Evolutionary conservation across 192 early-diverging fungal species (phyloP).

Genomic region (Coemansia sp.): DNA sequence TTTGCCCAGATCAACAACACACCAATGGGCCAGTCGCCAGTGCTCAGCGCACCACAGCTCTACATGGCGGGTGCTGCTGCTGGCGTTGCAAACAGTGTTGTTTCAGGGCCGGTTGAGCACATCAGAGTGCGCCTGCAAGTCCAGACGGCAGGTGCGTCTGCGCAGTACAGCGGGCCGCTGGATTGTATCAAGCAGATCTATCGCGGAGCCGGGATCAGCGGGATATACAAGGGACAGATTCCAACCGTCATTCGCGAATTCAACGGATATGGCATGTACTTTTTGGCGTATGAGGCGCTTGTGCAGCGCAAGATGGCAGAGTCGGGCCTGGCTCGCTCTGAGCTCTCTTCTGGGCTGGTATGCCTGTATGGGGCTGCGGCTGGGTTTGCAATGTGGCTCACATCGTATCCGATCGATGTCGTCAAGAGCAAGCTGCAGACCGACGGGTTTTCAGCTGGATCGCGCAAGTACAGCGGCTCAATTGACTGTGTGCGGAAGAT

Average conservation of each 20-base stretch:
- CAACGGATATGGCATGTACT: slow-evolving; percentile 93
- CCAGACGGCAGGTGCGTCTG: slow-evolving; percentile 65
- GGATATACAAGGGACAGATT: slow-evolving; percentile 88
- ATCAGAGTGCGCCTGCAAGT: slow-evolving; percentile 94
- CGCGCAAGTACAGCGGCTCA: slow-evolving; percentile 69
- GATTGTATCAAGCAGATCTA: slow-evolving; percentile 86
- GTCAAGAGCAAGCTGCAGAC: slow-evolving; percentile 96
- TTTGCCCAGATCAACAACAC: slow-evolving; percentile 64
- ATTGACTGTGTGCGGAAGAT: slow-evolving; percentile 82
- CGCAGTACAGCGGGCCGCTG: slow-evolving; percentile 70
- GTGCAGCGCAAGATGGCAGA: slow-evolving; percentile 73
- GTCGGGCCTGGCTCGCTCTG: slow-evolving; percentile 60
- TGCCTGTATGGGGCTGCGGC: slow-evolving; percentile 79
- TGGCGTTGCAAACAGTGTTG: slow-evolving; percentile 85
- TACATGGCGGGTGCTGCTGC: slow-evolving; percentile 82
- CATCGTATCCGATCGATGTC: slow-evolving; percentile 89
- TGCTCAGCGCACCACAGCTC: slow-evolving; percentile 75
- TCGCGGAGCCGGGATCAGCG: slow-evolving; percentile 67
- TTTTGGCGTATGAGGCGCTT: slow-evolving; percentile 87
- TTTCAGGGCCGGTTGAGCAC: slow-evolving; percentile 94
- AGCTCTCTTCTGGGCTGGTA: slow-evolving; percentile 77
- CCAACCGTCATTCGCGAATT: slow-evolving; percentile 87
- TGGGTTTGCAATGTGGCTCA: slow-evolving; percentile 83
- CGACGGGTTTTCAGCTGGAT: slow-evolving; percentile 69
- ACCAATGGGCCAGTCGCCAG: slow-evolving; percentile 35